Evolutionary conservation across 2,329 filamentous ascomycete species (phyloP).

Genomic region (Fusarium protoensiforme): DNA sequence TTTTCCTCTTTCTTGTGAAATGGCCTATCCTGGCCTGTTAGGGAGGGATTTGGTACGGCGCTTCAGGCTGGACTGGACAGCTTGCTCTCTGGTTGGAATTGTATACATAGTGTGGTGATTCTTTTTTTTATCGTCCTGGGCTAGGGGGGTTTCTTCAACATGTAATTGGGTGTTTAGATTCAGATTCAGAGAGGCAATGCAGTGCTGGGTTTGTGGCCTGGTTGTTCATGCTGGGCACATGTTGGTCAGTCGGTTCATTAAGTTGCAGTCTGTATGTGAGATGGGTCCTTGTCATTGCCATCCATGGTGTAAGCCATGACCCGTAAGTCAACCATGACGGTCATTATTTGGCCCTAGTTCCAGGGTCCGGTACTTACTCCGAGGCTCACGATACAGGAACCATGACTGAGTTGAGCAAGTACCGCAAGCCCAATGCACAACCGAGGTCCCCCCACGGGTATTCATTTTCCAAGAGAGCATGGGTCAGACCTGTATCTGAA

Average conservation of each 20-base stretch:
- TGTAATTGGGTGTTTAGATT: slow-evolving; percentile 36
- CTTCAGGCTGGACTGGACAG: slow-evolving; percentile 42
- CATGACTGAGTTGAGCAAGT: background rate
- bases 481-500: background rate
- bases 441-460: background rate
- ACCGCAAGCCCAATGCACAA: background rate
- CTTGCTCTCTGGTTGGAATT: slow-evolving; percentile 37
- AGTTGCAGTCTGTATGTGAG: too few relatives aligned
- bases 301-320: background rate
- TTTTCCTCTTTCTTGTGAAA: slow-evolving; percentile 4
- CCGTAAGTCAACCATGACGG: background rate
- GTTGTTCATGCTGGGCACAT: background rate
- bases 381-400: background rate
- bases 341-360: background rate
- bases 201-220: slow-evolving; percentile 2
- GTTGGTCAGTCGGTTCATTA: too few relatives aligned
- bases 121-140: slow-evolving; percentile 1
- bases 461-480: background rate
- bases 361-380: background rate
- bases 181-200: slow-evolving; percentile 8
- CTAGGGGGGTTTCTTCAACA: slow-evolving; percentile 21
- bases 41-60: slow-evolving; percentile 28
- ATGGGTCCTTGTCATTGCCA: background rate
- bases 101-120: slow-evolving; percentile 38
- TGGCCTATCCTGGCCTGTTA: background rate